Evolutionary conservation across 768 basidiomycete genomes (phyloP).

Genomic region (Lactarius vividus): DNA sequence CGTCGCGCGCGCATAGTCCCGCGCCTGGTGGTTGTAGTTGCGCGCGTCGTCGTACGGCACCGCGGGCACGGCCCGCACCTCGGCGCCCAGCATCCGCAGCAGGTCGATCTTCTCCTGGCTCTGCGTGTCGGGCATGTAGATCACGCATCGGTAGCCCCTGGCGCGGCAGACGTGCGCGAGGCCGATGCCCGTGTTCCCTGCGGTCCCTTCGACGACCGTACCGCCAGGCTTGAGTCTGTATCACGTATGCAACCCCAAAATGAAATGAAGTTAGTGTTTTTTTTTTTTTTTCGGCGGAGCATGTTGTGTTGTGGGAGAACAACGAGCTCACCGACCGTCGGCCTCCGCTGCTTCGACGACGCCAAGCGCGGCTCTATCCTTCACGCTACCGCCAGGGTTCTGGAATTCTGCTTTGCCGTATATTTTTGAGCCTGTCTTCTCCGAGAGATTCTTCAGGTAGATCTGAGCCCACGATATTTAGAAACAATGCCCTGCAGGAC

Average conservation of each 20-base stretch:
- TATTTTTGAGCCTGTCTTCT: slow-evolving; percentile 78
- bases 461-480: slow-evolving; percentile 51
- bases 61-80: slow-evolving; percentile 93
- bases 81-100: slow-evolving; percentile 94
- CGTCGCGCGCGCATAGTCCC: slow-evolving; percentile 71
- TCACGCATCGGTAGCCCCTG: slow-evolving; percentile 94
- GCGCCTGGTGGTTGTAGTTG: slow-evolving; percentile 98
- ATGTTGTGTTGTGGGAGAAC: too few relatives aligned
- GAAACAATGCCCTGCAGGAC: slow-evolving; percentile 1
- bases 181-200: slow-evolving; percentile 97
- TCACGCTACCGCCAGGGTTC: slow-evolving; percentile 97
- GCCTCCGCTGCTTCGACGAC: slow-evolving; percentile 85
- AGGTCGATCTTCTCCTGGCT: slow-evolving; percentile 99
- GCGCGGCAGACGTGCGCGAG: slow-evolving; percentile 93
- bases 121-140: slow-evolving; percentile 98
- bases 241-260: background rate
- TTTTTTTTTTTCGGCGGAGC: too few relatives aligned
- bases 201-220: slow-evolving; percentile 96
- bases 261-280: slow-evolving; percentile 1
- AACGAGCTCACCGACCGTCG: slow-evolving; percentile 61
- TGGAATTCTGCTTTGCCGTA: slow-evolving; percentile 98
- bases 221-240: slow-evolving; percentile 84
- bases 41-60: slow-evolving; percentile 92
- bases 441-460: slow-evolving; percentile 74
- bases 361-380: slow-evolving; percentile 94